These are phyloP conservation scores for Trichoderma sp. DNA, from an alignment of 2,329 filamentous ascomycete species.

Conservation along the genomic window DNA sequence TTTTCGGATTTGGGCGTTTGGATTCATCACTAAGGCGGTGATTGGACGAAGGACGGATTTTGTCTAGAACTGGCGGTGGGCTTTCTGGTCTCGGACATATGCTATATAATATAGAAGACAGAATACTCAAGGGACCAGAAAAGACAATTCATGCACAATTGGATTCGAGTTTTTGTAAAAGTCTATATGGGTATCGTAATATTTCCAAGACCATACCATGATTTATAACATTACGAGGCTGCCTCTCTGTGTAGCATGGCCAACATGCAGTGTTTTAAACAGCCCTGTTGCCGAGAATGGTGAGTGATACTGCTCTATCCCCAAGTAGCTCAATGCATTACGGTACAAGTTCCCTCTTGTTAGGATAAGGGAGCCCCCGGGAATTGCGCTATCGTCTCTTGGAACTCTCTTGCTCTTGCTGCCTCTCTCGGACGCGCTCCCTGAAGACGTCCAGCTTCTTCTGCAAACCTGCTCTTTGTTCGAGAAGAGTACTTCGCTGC, in stretches of 20 bases:
- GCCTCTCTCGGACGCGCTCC: constrained; percentile 38
- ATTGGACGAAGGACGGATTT: background rate
- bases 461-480: constrained; percentile 40
- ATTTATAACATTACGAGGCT: background rate
- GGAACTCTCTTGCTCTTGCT: constrained; percentile 27
- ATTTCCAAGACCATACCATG: background rate
- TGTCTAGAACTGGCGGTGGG: background rate
- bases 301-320: too few relatives aligned
- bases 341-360: background rate
- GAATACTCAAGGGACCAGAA: background rate
- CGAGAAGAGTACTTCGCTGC: constrained; percentile 39
- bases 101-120: background rate
- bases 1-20: constrained; percentile 2
- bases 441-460: constrained; percentile 41
- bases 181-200: constrained; percentile 6
- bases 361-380: too few relatives aligned
- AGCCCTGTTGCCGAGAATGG: background rate
- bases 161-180: background rate
- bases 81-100: background rate
- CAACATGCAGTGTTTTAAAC: too few relatives aligned
- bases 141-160: background rate
- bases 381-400: constrained; percentile 10
- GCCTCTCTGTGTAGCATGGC: background rate
- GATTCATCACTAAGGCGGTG: background rate
- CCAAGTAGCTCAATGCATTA: background rate